Evolutionary conservation across 2,329 filamentous ascomycete genomes (phyloP), one percentile per base, ranked within the genome.

Genomic region (Lecanicillium sp.): DNA sequence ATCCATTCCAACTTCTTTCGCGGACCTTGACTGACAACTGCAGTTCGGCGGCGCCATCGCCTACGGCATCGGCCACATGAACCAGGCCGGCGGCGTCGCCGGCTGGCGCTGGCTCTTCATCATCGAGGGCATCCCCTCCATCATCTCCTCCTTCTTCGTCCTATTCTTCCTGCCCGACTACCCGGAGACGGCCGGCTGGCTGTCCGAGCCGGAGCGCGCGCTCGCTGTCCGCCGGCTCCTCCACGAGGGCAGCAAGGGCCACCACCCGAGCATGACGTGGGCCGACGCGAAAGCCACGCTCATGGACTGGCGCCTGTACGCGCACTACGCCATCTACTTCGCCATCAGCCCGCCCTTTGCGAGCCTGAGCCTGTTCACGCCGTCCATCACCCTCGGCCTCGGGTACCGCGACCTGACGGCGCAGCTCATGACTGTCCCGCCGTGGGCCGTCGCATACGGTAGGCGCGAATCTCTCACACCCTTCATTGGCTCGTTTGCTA

Each of bases 11-110:
- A 44, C 39, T 24, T 14, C 17, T 21, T 7, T 39, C 15, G 9
- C 33, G 15, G 8, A 14, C 14, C 14, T 11, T 24, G 5, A 7
- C 40, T 32, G 21, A 37, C 3, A 27, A 38, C 44, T 27, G 4
- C 24, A 64, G 61, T 87, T 81, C 54, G 84, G 85, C 8, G 86
- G 86, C 2, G 73, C 87, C 2, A 76, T 90, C 8, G 86, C 86
- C 1, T 88, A 83, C 52, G 84, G 73, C 1, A 83, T 89, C 51
- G 82, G 83, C 0, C 81, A 84, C 57, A 85, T 90, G 78, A 81
- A 87, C 55, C 74, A 77, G 6, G 63, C 77, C 1, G 64, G 67
- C 0, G 83, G 83, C 2, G 70, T 83, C 19, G 70, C 74, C 3
- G 86, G 80, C 9, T 90, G 86, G 86, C 72, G 84, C 21, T 90